These are phyloP conservation scores for Camellia japonica DNA, from an alignment of 148 eudicot species.

Conservation along the genomic window DNA sequence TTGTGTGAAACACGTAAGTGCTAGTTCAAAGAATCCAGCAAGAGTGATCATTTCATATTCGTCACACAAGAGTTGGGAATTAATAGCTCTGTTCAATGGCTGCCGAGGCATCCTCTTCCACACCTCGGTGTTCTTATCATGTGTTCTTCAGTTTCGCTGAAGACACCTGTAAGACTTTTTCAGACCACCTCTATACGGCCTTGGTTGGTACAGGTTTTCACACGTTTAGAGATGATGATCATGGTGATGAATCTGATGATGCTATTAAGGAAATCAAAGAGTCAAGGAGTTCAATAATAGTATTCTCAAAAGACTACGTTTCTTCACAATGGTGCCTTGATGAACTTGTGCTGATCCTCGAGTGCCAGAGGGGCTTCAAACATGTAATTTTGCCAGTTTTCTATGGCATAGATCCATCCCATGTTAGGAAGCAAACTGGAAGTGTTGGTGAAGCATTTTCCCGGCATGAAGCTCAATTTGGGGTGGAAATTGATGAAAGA, in stretches of 20 bases:
- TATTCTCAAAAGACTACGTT: neutral
- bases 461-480: neutral
- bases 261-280: neutral
- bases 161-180: neutral
- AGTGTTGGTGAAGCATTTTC: constrained; percentile 4
- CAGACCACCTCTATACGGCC: neutral
- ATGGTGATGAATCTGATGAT: neutral
- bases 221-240: neutral
- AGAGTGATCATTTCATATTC: no score
- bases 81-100: no score
- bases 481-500: neutral
- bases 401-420: constrained; percentile 7
- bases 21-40: no score
- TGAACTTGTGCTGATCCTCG: constrained; percentile 1
- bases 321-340: neutral
- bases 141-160: no score
- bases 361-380: neutral
- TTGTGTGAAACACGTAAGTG: no score
- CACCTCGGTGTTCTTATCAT: no score
- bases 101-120: no score
- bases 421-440: neutral
- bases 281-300: neutral
- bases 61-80: no score
- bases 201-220: neutral
- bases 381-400: neutral